phyloP scores from a whole-genome alignment of 75 land plant genomes.

The Cryptomeria japonica region DNA sequence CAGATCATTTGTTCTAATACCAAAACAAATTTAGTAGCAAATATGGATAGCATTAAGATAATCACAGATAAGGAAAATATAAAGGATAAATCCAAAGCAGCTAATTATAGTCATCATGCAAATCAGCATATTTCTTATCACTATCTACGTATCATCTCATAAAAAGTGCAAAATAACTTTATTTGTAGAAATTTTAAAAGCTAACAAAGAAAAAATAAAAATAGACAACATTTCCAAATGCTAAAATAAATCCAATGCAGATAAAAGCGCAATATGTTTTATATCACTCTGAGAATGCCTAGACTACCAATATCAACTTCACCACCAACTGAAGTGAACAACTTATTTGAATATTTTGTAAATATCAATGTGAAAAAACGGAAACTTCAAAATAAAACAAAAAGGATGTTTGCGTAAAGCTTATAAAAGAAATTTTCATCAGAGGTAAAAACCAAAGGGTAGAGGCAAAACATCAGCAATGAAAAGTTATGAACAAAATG shows the following conservation, averaged over 20 bases:
- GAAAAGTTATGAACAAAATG: neutral
- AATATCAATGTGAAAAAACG: neutral
- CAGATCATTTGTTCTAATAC: neutral
- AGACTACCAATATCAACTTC: neutral
- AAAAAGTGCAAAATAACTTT: neutral
- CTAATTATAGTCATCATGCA: neutral
- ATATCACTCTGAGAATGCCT: neutral
- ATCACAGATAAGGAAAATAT: neutral
- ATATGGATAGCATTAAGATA: neutral
- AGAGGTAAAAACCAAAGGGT: neutral
- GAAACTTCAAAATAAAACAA: neutral
- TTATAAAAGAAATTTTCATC: neutral
- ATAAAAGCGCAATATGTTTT: neutral
- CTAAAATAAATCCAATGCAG: neutral
- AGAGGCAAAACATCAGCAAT: neutral
- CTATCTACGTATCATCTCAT: neutral
- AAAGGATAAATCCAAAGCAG: neutral
- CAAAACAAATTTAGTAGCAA: neutral
- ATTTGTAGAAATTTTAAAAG: neutral
- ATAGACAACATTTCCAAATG: neutral
- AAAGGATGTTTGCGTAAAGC: neutral
- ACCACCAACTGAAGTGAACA: neutral
- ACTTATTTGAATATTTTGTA: neutral
- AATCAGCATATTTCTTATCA: neutral
- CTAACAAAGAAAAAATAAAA: conserved; percentile 2